Base-by-base conservation (phyloP, 1,139 yeast genomes). In the Hyphopichia burtonii region DNA sequence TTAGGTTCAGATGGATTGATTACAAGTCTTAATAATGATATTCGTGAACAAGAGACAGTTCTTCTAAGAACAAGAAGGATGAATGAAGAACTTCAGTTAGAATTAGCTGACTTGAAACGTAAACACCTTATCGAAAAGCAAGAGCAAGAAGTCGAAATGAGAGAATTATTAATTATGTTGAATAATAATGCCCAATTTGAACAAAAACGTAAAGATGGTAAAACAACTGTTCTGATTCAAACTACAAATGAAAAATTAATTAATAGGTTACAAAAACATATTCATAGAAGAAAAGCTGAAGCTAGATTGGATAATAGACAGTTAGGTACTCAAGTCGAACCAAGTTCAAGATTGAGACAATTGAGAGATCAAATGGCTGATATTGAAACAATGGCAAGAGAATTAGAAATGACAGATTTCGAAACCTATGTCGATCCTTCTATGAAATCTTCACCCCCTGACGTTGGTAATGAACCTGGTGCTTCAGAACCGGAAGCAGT, bases 1-100 rank as follows among this genome's bases (percentile, higher is more conserved):
- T 69, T 86, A 57, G 96, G 96, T 1, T 86, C 96, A 1, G 86
- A 87, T 49, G 97, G 96, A 1, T 69, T 88, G 50, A 82, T 90
- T 27, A 80, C 85, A n/a, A 79, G 76, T 50, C 65, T 93, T 41
- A 76, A 81, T 40, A 76, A 75, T 47, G 96, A 90, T 53, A 63
- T 89, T 17, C 74, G 75, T 36, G 96, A 91, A 56, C 86, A 86
- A 52, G 89, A 83, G 47, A 71, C 78, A 37, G 81, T 89, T 32
- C 63, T 91, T 35, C 63, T 71, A 16, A 76, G 89, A 42, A 85
- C 88, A 41, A 73, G 93, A 51, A 73, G 87, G 43, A 72, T 83
- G 44, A 83, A 84, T 43, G 83, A 81, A 36, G 83, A 80, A 37
- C 66, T 88, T 39, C 75, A 78, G 31, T 64, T 66, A 10, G 96